Base-by-base conservation (phyloP, 2,329 filamentous ascomycete genomes). In the Fusarium domesticum region DNA sequence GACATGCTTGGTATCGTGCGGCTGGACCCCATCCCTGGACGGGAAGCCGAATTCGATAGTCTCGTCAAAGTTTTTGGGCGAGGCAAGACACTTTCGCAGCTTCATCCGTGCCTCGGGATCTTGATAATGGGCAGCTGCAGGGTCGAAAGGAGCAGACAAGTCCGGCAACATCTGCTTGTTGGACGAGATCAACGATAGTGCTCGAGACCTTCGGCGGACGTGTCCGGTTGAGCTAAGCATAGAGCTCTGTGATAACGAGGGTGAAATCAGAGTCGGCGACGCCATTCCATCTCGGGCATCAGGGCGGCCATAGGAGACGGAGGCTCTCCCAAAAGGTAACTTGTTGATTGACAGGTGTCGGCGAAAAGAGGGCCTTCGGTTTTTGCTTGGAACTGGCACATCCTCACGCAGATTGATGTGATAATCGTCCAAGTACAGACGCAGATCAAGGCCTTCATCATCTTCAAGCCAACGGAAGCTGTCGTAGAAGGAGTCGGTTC, bases 11-110 rank as follows among this genome's bases (percentile, higher is more conserved):
- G 39, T 53, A 12, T 68, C 66, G 7, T 64, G 62, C 17, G 65
- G 58, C 3, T 65, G 51, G 2, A 56, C 57, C n/a, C 68, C 67
- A 25, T 81, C 76, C 28, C 73, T 73, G 0, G 84, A 82, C 0
- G 90, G 89, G 58, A 96, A 97, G 1, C 92, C 92, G 66, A 95
- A 96, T 63, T 95, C 88, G 40, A 97, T 80, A 1, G 89, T 90
- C 67, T 97, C 92, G 63, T 97, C 92, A 57, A 97, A 97, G 63
- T 95, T 96, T 56, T 95, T 88, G 1, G 91, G 87, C 1, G 90
- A 95, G 6, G 88, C 87, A 16, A 96, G 78, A 59, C 91, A 96
- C 6, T 89, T 83, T 11, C 90, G 83, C 16, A 97, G 73, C 68
- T 95, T 96, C 57, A 89, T 76, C 25, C 92, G 81, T 31, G 91